Base-by-base conservation (phyloP, 208 protist genomes). In the Wallacemonas sp. region DNA sequence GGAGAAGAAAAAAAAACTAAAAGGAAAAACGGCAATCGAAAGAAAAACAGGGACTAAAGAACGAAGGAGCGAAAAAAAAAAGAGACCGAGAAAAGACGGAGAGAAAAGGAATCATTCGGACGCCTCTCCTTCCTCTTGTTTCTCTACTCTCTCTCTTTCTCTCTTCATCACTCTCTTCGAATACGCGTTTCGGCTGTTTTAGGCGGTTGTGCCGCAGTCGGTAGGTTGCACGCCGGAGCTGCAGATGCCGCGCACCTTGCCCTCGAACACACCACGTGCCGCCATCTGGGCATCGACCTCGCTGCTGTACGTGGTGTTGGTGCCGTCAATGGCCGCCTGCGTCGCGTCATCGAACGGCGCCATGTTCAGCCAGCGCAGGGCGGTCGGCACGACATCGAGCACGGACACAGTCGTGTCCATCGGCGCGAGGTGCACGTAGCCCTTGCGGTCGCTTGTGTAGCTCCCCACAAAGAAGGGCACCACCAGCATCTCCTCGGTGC, bases 331-430 rank as follows among this genome's bases (percentile, higher is more conserved):
- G 16, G 72, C 71, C 2, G 48, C 67, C 38, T 73, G 67, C 66
- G 84, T 87, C 36, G 48, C 72, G 20, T 72, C 73, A 49, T 89
- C 84, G 63, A 71, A 90, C 31, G 87, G 84, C 0, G 74, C 78
- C 2, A 91, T 52, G 67, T 81, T 78, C 23, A 93, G 70, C 87
- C 87, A 93, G 32, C 74, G 74, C 67, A 93, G 76, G 33, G 81
- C 80, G 33, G 87, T 93, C 61, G 87, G 84, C 31, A 81, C 68
- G 20, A 90, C 82, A 62, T 93, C 87, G 44, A 91, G 71, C 63
- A 88, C 80, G 36, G 80, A 77, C 41, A 74, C 68, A n/a, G 82
- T 74, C 32, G 65, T 67, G 65, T 65, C 50, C 25, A 91, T 63
- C 25, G 77, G 70, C 14, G 71, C 42, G 42, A 93, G 70, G 18